Conservation (phyloP, 2,329 filamentous ascomycete species). For the Magnaporthiopsis incrustans region DNA sequence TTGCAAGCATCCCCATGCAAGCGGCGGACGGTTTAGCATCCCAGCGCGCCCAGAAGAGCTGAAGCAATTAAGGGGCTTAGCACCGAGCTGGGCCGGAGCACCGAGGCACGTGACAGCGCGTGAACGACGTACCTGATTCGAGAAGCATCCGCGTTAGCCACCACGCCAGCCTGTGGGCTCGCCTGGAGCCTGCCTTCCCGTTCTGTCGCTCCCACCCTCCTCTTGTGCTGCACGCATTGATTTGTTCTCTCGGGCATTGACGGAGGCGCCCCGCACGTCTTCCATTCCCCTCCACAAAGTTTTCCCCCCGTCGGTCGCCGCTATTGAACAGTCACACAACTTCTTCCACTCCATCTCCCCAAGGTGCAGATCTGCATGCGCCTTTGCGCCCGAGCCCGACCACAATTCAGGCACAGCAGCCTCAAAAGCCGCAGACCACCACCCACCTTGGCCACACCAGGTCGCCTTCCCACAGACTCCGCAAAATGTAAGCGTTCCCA, state of each 20-base stretch:
- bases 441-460: neutral
- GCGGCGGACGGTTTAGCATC: too few relatives aligned
- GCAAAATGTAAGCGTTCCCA: neutral
- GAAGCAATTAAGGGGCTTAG: neutral
- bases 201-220: neutral
- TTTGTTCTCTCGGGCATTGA: neutral
- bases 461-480: neutral
- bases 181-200: neutral
- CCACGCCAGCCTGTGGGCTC: neutral
- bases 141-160: neutral
- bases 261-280: too few relatives aligned
- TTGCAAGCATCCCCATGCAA: neutral
- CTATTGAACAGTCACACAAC: neutral
- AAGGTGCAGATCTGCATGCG: neutral
- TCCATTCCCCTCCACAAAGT: neutral
- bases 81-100: neutral
- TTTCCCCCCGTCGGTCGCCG: neutral
- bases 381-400: neutral
- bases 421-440: neutral
- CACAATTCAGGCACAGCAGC: neutral
- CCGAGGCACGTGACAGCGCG: neutral
- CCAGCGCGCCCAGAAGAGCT: neutral
- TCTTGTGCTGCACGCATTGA: neutral
- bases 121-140: neutral
- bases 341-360: neutral